phyloP scores from a whole-genome alignment of 1,284 basidiomycete genomes.

The Cutaneotrichosporon cutaneum region DNA sequence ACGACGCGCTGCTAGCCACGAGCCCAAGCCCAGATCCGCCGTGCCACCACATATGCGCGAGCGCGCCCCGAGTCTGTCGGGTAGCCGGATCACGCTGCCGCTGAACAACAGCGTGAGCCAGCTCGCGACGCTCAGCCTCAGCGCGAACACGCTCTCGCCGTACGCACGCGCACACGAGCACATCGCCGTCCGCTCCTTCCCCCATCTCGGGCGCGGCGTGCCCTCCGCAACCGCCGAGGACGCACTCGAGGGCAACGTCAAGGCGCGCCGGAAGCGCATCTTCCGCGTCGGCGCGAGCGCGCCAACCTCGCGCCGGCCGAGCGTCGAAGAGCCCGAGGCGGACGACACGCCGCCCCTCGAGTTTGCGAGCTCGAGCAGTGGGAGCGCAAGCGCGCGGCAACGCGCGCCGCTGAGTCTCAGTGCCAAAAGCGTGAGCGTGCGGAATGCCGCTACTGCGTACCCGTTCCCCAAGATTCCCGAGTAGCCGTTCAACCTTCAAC shows the following conservation, averaged over 20 bases:
- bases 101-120: conserved; percentile 77
- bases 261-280: conserved; percentile 73
- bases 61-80: conserved; percentile 10
- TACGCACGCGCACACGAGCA: conserved; percentile 84
- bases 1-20: background rate
- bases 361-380: conserved; percentile 17
- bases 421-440: conserved; percentile 2
- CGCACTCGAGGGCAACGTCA: conserved; percentile 51
- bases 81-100: conserved; percentile 62
- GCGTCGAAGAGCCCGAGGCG: conserved; percentile 8
- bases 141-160: conserved; percentile 85
- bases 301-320: background rate
- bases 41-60: conserved; percentile 1
- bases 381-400: conserved; percentile 5
- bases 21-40: background rate
- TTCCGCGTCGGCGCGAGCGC: conserved; percentile 60
- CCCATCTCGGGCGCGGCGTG: conserved; percentile 54
- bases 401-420: conserved; percentile 7
- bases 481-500: conserved; percentile 3
- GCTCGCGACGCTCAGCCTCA: conserved; percentile 73
- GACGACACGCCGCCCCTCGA: conserved; percentile 27
- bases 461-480: conserved; percentile 37
- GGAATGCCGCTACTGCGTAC: conserved; percentile 23
- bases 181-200: conserved; percentile 83
- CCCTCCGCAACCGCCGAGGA: conserved; percentile 30